These are phyloP conservation scores for Aspergillus steynii DNA, from an alignment of 495 filamentous ascomycete species.

Conservation along the genomic window DNA sequence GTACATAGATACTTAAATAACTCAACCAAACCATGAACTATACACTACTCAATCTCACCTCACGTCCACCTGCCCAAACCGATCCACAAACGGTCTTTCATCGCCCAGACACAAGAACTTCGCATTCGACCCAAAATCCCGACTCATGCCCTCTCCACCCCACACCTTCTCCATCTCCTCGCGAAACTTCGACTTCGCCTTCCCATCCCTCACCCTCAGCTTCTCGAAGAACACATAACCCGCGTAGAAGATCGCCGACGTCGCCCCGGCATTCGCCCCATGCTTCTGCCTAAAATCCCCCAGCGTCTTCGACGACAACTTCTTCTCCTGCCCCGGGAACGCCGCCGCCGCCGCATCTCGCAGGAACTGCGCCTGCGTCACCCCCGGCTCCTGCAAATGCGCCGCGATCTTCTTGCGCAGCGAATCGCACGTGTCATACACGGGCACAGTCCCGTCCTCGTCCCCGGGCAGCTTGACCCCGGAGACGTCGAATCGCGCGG, in stretches of 20 bases:
- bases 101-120: too few relatives aligned
- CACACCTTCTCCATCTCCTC: constrained; percentile 54
- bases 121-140: too few relatives aligned
- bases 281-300: constrained; percentile 8
- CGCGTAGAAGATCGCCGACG: constrained; percentile 18
- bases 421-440: constrained; percentile 19
- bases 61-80: too few relatives aligned
- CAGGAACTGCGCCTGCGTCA: constrained; percentile 14
- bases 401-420: constrained; percentile 19
- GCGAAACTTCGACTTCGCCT: constrained; percentile 54
- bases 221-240: constrained; percentile 57
- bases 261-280: constrained; percentile 8
- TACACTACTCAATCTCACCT: too few relatives aligned
- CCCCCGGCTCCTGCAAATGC: neutral
- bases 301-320: constrained; percentile 5
- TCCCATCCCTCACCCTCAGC: constrained; percentile 52
- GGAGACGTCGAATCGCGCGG: constrained; percentile 14
- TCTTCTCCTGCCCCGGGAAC: neutral
- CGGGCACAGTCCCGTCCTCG: constrained; percentile 1
- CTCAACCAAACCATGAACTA: too few relatives aligned
- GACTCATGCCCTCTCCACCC: neutral
- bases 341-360: constrained; percentile 14
- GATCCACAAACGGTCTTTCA: too few relatives aligned
- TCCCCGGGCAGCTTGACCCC: constrained; percentile 10
- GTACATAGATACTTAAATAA: too few relatives aligned